Percentiles rank a stretch among this genome's conserved stretches.
Conservation (phyloP, 345 rosid species). For the Eucalyptus paniculata region DNA sequence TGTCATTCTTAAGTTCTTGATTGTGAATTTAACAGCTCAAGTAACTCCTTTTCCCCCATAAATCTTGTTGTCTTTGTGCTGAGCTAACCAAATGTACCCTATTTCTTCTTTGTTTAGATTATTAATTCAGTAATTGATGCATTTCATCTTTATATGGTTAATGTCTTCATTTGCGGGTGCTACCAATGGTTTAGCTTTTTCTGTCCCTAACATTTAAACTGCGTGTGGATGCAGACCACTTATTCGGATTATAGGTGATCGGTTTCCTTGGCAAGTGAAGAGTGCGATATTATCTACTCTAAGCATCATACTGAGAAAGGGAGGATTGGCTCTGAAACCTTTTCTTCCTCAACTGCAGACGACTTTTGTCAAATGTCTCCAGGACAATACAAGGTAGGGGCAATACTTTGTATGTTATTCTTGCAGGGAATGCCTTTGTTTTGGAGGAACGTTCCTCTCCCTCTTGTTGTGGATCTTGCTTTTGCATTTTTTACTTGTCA, state of each 20-base stretch:
- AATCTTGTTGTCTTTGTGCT: neutral
- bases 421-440: neutral
- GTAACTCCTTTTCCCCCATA: neutral
- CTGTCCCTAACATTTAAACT: neutral
- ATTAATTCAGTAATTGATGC: neutral
- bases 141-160: neutral
- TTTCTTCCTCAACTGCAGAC: constrained; percentile 99
- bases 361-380: constrained; percentile 87
- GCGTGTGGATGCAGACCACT: constrained; percentile 65
- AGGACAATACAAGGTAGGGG: constrained; percentile 78
- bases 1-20: neutral
- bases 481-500: neutral
- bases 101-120: neutral
- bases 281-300: constrained; percentile 87
- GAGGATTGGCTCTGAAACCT: constrained; percentile 82
- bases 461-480: neutral
- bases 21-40: neutral
- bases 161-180: neutral
- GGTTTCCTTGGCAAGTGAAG: constrained; percentile 99
- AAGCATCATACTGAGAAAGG: constrained; percentile 68
- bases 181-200: neutral
- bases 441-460: neutral
- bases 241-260: constrained; percentile 89
- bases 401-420: neutral
- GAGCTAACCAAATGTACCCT: neutral